A percentile compares a stretch with the other conserved stretches of the same genome.
These are phyloP conservation scores for Choiromyces venosus DNA, from an alignment of 495 filamentous ascomycete species.

Conservation along the genomic window DNA sequence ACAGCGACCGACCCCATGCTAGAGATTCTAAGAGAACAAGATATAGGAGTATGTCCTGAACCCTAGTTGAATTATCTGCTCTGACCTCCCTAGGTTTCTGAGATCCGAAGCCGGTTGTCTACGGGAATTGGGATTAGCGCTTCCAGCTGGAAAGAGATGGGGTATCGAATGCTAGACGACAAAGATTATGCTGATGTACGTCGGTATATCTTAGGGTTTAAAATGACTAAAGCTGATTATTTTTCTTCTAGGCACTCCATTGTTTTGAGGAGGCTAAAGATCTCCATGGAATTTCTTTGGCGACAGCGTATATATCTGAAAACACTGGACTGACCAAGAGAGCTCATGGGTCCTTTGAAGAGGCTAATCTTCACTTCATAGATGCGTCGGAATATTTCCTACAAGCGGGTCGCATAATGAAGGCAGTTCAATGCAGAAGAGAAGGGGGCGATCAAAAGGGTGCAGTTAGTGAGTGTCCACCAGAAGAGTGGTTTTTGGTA, in stretches of 20 bases:
- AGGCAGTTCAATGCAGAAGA: slow-evolving; percentile 23
- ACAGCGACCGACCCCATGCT: slow-evolving; percentile 13
- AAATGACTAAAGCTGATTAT: slow-evolving; percentile 3
- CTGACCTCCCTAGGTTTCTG: slow-evolving; percentile 12
- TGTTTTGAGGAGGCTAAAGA: slow-evolving; percentile 22
- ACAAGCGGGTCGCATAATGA: background rate
- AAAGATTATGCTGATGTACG: slow-evolving; percentile 22
- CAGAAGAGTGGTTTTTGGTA: background rate
- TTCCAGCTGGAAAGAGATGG: slow-evolving; percentile 25
- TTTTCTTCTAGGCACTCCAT: slow-evolving; percentile 8
- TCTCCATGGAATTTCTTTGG: background rate
- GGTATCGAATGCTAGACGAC: slow-evolving; percentile 26
- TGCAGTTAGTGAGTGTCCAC: slow-evolving; percentile 12
- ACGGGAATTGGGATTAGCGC: slow-evolving; percentile 12
- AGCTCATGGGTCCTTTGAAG: slow-evolving; percentile 10
- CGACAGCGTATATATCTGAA: slow-evolving; percentile 19
- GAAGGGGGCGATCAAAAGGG: slow-evolving; percentile 19
- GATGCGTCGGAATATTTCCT: slow-evolving; percentile 18
- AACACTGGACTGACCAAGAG: slow-evolving; percentile 6
- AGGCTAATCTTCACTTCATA: slow-evolving; percentile 9
- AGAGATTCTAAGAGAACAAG: slow-evolving; percentile 11
- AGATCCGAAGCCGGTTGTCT: background rate
- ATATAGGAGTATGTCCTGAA: background rate
- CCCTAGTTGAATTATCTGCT: background rate
- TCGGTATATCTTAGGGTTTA: background rate